These are phyloP conservation scores for Sugiyamaella grinbergsii DNA, from an alignment of 1,139 yeast genomes.

Conservation along the genomic window DNA sequence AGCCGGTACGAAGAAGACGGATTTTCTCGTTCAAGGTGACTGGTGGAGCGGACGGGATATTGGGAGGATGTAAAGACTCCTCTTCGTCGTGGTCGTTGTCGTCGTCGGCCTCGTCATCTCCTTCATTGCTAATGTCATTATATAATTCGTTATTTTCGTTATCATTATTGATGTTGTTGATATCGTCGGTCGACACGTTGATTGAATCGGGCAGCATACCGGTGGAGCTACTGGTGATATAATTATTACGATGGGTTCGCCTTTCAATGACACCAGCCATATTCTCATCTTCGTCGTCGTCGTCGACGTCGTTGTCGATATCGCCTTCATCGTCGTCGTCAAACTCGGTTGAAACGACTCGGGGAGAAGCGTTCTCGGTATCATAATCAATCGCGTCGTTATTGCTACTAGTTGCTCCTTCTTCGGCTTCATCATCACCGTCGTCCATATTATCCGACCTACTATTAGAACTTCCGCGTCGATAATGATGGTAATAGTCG, in stretches of 20 bases:
- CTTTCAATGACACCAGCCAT: constrained; percentile 5
- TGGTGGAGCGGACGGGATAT: constrained; percentile 38
- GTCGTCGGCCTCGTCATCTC: constrained; percentile 15
- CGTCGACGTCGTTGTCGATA: constrained; percentile 5
- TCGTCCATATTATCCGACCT: constrained; percentile 15
- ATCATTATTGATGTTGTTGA: neutral
- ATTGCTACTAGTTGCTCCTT: constrained; percentile 8
- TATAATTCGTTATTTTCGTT: constrained; percentile 1
- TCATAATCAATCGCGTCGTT: constrained; percentile 13
- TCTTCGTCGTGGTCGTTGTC: constrained; percentile 11
- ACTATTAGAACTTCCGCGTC: neutral
- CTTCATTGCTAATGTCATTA: constrained; percentile 11
- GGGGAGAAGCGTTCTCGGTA: constrained; percentile 15
- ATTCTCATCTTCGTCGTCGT: constrained; percentile 3
- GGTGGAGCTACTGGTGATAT: neutral
- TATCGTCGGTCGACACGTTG: neutral
- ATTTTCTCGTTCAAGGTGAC: constrained; percentile 40
- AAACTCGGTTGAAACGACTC: constrained; percentile 1
- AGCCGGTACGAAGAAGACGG: constrained; percentile 37
- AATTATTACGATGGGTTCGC: constrained; percentile 4
- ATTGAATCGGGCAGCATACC: neutral
- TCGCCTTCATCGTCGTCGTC: constrained; percentile 2
- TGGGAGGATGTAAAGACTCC: constrained; percentile 26
- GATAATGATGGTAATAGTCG: neutral
- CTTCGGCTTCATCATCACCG: constrained; percentile 18